Evolutionary conservation across 2,329 filamentous ascomycete genomes (phyloP), one percentile per base, ranked within the genome.

Genomic region (Trichoderma koningiopsis): DNA sequence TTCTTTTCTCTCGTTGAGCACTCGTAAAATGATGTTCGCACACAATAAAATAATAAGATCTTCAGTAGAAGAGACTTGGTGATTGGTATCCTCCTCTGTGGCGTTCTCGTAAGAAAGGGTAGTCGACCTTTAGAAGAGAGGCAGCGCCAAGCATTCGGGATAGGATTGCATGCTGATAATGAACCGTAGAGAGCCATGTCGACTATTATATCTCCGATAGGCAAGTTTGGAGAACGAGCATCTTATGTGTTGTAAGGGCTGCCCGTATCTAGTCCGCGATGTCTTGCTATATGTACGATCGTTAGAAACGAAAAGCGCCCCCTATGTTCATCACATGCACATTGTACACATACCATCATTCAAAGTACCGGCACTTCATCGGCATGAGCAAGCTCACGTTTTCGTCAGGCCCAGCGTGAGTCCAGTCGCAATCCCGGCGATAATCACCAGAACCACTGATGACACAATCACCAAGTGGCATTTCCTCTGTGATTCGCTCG

Each of bases 31-130:
- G 47, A 82, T 75, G 73, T 88, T 84, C 56, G 79, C 74, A 79
- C 92, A 91, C 4, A 80, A 79, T 4, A 89, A 84, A 35, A 82
- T 81, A 72, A 90, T 87, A 1, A 84, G 84, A 72, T 88, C 88
- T 33, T 83, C 78, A 27, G 81, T 82, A 2, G 86, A 86, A 5
- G 88, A 88, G 71, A 90, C 86, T 56, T 79, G 79, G 77, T 85
- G 88, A 16, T 79, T 77, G 37, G 76, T 76, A 16, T 81, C 79
- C n/a, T 75, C 71, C 4, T 80, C 75, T 2, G 78, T 77, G 69
- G 92, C 88, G 69, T 86, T 82, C 89, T 89, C 92, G 75, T 86
- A 83, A 77, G 91, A 90, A 7, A 83, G 86, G 86, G 82, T 5
- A 83, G 76, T 4, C 80, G 79, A 24, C 81, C 59, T 4, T 78